These are phyloP conservation scores for Schizosaccharomyces versatilis DNA, from an alignment of 1,139 yeast genomes.

Conservation along the genomic window DNA sequence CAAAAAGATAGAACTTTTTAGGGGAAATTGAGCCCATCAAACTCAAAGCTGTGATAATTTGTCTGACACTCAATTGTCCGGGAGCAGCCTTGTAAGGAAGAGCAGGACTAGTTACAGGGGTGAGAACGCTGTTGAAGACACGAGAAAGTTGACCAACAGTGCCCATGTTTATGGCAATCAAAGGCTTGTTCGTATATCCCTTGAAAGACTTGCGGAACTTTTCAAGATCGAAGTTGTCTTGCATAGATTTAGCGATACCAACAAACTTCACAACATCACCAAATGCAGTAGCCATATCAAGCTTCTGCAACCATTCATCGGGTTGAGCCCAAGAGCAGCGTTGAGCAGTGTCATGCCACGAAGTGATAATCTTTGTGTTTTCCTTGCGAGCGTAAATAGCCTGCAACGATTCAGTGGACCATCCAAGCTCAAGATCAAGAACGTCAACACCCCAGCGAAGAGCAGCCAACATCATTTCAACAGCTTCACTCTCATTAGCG, in stretches of 20 bases:
- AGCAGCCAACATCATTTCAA: conserved; percentile 36
- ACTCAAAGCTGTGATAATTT: conserved; percentile 34
- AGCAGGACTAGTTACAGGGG: conserved; percentile 59
- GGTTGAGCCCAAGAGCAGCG: conserved; percentile 39
- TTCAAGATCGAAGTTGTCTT: conserved; percentile 54
- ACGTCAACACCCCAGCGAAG: conserved; percentile 37
- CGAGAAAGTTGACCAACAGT: conserved; percentile 55
- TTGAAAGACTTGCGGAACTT: conserved; percentile 29
- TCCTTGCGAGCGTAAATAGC: conserved; percentile 29
- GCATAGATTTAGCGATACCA: conserved; percentile 42
- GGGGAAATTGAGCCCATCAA: conserved; percentile 34
- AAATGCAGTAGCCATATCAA: conserved; percentile 39
- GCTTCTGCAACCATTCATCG: conserved; percentile 48
- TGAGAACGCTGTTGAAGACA: conserved; percentile 47
- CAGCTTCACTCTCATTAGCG: conserved; percentile 27
- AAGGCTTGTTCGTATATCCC: conserved; percentile 23
- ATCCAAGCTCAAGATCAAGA: conserved; percentile 30
- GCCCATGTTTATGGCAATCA: conserved; percentile 72
- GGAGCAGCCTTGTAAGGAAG: conserved; percentile 54
- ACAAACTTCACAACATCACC: conserved; percentile 69
- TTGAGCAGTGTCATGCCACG: conserved; percentile 55
- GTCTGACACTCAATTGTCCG: conserved; percentile 37
- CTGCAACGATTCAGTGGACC: conserved; percentile 25
- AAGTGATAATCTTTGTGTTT: conserved; percentile 53
- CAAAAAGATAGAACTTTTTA: conserved; percentile 54